Evolutionary conservation across 257 asterid genomes (phyloP).

Genomic region (Jacaranda mimosifolia): DNA sequence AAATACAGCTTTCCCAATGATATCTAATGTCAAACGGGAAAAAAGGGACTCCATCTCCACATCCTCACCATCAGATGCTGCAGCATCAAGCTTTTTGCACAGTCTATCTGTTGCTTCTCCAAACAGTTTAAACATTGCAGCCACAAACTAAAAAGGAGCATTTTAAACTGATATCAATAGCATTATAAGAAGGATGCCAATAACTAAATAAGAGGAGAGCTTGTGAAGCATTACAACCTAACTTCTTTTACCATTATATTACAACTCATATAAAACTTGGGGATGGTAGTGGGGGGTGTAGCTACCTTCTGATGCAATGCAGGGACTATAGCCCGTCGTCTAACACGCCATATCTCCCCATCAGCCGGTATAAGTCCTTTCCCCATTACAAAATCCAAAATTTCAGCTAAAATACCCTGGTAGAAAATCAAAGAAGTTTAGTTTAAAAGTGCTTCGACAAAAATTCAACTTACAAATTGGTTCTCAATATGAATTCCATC

Average conservation of each 20-base stretch:
- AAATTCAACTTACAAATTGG: conserved; percentile 20
- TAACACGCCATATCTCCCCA: conserved; percentile 92
- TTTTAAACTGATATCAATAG: conserved; percentile 28
- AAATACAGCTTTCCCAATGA: conserved; percentile 97
- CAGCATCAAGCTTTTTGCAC: conserved; percentile 81
- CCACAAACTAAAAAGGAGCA: conserved; percentile 73
- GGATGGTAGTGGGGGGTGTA: background rate
- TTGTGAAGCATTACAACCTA: background rate
- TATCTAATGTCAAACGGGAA: conserved; percentile 92
- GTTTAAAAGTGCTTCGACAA: background rate
- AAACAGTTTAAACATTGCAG: conserved; percentile 86
- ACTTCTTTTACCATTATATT: too few species aligned
- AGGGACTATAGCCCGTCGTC: conserved; percentile 96
- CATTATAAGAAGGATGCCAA: conserved; percentile 12
- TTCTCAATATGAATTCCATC: conserved; percentile 21
- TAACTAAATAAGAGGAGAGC: conserved; percentile 12
- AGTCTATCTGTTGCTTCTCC: conserved; percentile 93
- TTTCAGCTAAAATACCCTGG: conserved; percentile 97
- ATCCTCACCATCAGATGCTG: conserved; percentile 94
- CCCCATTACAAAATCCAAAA: conserved; percentile 97
- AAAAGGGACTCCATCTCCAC: conserved; percentile 99
- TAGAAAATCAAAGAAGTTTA: conserved; percentile 24
- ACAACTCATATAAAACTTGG: background rate
- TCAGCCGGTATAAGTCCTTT: conserved; percentile 99
- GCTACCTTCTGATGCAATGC: conserved; percentile 95